Base-by-base conservation (phyloP, 805 yeast species). In the Ogataea nonfermentans region DNA sequence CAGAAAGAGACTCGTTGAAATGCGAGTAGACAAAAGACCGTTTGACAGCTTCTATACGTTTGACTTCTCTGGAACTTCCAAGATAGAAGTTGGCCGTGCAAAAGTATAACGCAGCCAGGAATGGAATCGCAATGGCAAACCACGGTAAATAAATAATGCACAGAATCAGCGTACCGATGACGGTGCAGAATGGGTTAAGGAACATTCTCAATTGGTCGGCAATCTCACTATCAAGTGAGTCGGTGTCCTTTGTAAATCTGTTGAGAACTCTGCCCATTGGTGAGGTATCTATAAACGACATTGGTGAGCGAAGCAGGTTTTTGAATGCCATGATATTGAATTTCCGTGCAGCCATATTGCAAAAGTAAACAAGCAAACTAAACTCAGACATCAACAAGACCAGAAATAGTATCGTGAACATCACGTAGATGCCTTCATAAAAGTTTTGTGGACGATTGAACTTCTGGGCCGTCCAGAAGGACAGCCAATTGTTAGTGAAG, bases 221-320 rank as follows among this genome's bases (percentile, higher is more conserved):
- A 51, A 87, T 67, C 59, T 84, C 91, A 55, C 84, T 86, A 55
- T 87, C 95, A 59, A 87, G 64, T 4, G 79, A 78, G 56, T 88
- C 95, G 0, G 93, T 83, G 57, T 88, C 96, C 46, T 86, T 86
- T 1, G 95, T 86, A 61, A 87, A 88, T 48, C 95, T 68, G 61
- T 86, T 88, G 55, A 89, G 67, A 41, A 89, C 78, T 51, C 95
- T 71, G 3, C 96, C 96, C 72, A 85, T 73, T 22, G 96, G 96
- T 0, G 95, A 83, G 2, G 88, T 79, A 53, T 88, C 96, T 62
- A 87, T 73, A 58, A 77, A 88, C 0, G 79, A 62, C 93, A 87
- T 87, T 36, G 95, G 95, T 0, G 93, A 79, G 46, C 78, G 81
- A 49, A 88, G 66, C 8, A 88, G 70, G 22, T 69, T 73, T 26